Percentiles rank a stretch among this genome's conserved stretches.
phyloP scores from a whole-genome alignment of 2,329 filamentous ascomycete genomes.

The Ophiostoma novo-ulmi region DNA sequence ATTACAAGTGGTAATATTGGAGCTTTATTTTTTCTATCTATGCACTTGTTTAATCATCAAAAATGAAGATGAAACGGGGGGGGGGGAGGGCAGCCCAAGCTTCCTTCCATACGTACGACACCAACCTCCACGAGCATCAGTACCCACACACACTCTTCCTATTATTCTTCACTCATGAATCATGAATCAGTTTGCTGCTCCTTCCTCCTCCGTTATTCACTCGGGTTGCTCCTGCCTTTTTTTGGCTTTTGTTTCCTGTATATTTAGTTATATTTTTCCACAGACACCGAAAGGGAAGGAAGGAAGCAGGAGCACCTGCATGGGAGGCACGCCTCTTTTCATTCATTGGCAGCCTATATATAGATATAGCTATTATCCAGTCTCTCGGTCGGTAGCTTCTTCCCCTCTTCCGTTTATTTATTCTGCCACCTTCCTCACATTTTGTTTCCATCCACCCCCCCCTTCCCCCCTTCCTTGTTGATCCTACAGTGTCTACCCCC shows the following conservation, averaged over 20 bases:
- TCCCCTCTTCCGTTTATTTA: background rate
- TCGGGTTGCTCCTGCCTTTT: background rate
- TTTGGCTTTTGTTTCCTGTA: background rate
- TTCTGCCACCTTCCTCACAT: slow-evolving; percentile 2
- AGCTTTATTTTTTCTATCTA: background rate
- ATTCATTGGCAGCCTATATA: background rate
- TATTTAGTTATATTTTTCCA: background rate
- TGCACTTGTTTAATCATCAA: background rate
- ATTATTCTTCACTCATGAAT: background rate
- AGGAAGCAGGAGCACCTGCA: background rate
- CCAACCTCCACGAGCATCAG: background rate
- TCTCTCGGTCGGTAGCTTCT: background rate
- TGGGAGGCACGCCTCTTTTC: background rate
- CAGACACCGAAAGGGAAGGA: background rate
- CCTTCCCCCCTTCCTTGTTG: too few relatives aligned
- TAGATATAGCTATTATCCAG: background rate
- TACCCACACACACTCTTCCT: background rate
- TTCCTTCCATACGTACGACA: background rate
- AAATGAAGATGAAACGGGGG: background rate
- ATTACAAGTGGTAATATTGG: background rate
- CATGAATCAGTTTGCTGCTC: background rate
- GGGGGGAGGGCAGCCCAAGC: background rate
- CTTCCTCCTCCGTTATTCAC: background rate
- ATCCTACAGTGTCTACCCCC: too few relatives aligned
- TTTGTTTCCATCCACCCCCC: background rate